Base-by-base conservation (phyloP, 441 rosid genomes). In the Croton setiger region DNA sequence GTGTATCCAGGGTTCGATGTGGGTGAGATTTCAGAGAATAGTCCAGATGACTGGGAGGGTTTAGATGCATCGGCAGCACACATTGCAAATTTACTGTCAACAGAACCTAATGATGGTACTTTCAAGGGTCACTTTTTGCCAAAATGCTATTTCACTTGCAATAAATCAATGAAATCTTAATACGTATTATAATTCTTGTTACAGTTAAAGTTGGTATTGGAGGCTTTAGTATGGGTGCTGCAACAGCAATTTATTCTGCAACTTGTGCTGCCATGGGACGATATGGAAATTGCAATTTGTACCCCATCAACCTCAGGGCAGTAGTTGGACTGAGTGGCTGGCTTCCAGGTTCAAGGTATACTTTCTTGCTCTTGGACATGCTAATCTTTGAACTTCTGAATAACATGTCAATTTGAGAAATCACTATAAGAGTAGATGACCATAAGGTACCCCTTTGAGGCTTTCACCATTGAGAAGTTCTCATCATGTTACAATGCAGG, bases 151-250 rank as follows among this genome's bases (percentile, higher is more conserved):
- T 14, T n/a, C 3, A 48, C 35, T 55, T 45, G 13, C 62, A 35
- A 17, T 2, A 18, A 43, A 61, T 27, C 37, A 20, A 18, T 17
- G 37, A 37, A 20, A 69, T 41, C 14, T 33, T 68, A 57, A 53
- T 47, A 17, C 33, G 7, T 20, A 10, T 47, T 62, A 0, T 12
- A 9, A 14, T 23, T 64, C 41, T 43, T 64, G 39, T 72, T 17
- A 60, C 84, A 94, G 98, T 95, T 73, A 92, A 95, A 85, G 85
- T 95, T 70, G 99, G 96, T 49, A 76, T 95, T 75, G 99, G 99
- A 74, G 99, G 99, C 63, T 95, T 95, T 88, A 95, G 98, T 64
- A 95, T 95, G 98, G 99, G 99, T 64, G 94, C 93, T 7, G 99
- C 92, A 65, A 87, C 90, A 27, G 82, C 98, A 35, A 81, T 95